Evolutionary conservation across 1,284 basidiomycete species (phyloP).

Genomic region (Afroboletus lepidellus): DNA sequence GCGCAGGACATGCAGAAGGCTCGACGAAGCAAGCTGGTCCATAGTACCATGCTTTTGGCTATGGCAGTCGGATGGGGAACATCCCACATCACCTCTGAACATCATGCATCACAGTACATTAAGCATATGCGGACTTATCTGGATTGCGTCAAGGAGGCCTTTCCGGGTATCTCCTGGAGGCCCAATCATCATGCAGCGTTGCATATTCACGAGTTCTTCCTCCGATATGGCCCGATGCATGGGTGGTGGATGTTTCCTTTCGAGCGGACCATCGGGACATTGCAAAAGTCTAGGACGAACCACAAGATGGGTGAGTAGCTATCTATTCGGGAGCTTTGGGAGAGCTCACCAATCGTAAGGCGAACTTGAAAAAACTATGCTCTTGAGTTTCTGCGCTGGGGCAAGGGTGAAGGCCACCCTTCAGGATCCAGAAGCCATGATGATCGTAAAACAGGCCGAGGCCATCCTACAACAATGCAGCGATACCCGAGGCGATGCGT

Average conservation of each 20-base stretch:
- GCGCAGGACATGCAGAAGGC: not conserved
- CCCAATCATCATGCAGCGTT: slow-evolving; percentile 3
- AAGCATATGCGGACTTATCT: slow-evolving; percentile 19
- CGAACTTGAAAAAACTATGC: not conserved
- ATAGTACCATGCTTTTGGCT: slow-evolving; percentile 19
- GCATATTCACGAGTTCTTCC: not conserved
- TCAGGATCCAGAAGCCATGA: not conserved
- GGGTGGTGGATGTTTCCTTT: slow-evolving; percentile 7
- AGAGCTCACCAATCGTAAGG: not conserved
- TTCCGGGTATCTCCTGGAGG: not conserved
- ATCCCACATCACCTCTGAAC: slow-evolving; percentile 11
- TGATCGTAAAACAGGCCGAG: not conserved
- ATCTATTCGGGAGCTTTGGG: not conserved
- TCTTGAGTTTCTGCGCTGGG: not conserved
- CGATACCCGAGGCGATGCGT: not conserved
- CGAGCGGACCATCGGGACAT: not conserved
- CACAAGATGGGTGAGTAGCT: not conserved
- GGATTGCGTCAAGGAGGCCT: slow-evolving; percentile 6
- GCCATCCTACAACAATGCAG: not conserved
- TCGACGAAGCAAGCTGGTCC: not conserved
- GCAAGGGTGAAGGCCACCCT: not conserved
- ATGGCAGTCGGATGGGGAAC: slow-evolving; percentile 13
- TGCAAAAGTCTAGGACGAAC: slow-evolving; percentile 3
- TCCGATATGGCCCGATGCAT: not conserved
- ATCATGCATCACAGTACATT: slow-evolving; percentile 8